Evolutionary conservation across 2,329 filamentous ascomycete genomes (phyloP), one percentile per base, ranked within the genome.

Genomic region (Trichocomaceae sp.): DNA sequence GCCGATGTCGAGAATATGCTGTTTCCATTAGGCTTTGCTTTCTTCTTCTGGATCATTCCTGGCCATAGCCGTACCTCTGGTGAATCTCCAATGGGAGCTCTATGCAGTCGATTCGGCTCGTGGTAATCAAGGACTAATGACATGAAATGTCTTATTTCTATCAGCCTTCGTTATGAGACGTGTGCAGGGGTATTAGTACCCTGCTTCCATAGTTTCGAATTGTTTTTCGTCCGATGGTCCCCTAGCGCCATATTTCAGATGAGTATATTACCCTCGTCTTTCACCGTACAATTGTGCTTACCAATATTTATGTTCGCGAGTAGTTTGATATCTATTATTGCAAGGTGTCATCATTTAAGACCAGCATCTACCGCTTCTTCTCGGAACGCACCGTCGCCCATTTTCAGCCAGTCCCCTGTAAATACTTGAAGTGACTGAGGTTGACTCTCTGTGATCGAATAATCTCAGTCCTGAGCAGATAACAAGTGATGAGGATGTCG

Each of bases 131-230:
- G 56, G 23, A 62, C 57, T 1, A 59, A 47, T 33, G 56, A 58
- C 12, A 58, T 54, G 31, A 62, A 50, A 57, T 63, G 62, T 15
- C 50, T 52, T 37, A 42, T 26, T 44, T 35, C 22, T 17, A 19
- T 52, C 31, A 39, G 22, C n/a, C 22, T 39, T n/a, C 39, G 39
- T 26, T 31, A 19, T 46, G 50, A 19, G 39, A 52, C n/a, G 17
- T 44, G 31, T 20, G 20, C n/a, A 17, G 39, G 29, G 39, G 22
- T 10, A 13, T 19, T 44, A 49, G 29, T 52, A 52, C 54, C 60
- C 60, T 46, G 60, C 56, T 53, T 65, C 60, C 46, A 65, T 61
- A 7, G 63, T 61, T 45, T 64, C 63, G 47, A 64, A 56, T 56
- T 64, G 52, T 54, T 63, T 58, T 51, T 52, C 50, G 29, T 52